Base-by-base conservation (phyloP, 345 rosid species). In the Raphanus sativus region DNA sequence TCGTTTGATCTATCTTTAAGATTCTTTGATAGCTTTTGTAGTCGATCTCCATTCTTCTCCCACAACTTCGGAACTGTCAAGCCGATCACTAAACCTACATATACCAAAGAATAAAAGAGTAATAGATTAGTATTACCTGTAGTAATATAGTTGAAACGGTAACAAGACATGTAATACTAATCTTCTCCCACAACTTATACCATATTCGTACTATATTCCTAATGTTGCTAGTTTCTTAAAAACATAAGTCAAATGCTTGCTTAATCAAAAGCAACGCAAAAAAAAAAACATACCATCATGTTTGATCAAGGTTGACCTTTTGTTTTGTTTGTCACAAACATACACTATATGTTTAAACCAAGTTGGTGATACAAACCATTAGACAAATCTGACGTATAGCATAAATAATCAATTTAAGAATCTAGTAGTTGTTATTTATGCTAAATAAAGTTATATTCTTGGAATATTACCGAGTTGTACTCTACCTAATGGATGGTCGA, bases 31-130 rank as follows among this genome's bases (percentile, higher is more conserved):
- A 34, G 62, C 38, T 55, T 77, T 16, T 71, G 25, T 65, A 71
- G 59, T 30, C 48, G n/a, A 29, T 65, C 72, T 65, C 71, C 29
- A 1, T 77, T 8, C n/a, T 24, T 65, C 13, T 71, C 76, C 81
- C 21, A 77, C 48, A 77, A 5, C 26, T 65, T 71, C 1, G 81
- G 81, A 64, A 71, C 6, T 32, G 54, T 77, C 10, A 77, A 71
- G 15, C 72, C 21, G 0, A 42, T 58, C n/a, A 65, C 67, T 60
- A 65, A 30, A 38, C 76, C 81, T 77, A 13, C 11, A 68, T 17
- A 8, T 8, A 15, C 36, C 42, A 36, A 1, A 26, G 5, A 34
- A 12, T 34, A 8, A 8, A 34, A 8, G 40, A 6, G 40, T 34
- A 34, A 8, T 34, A 34, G 40, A 34, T 34, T 34, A 28, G 30